Conservation (phyloP, 2,329 filamentous ascomycete species). For the Trichoderma arundinaceum region DNA sequence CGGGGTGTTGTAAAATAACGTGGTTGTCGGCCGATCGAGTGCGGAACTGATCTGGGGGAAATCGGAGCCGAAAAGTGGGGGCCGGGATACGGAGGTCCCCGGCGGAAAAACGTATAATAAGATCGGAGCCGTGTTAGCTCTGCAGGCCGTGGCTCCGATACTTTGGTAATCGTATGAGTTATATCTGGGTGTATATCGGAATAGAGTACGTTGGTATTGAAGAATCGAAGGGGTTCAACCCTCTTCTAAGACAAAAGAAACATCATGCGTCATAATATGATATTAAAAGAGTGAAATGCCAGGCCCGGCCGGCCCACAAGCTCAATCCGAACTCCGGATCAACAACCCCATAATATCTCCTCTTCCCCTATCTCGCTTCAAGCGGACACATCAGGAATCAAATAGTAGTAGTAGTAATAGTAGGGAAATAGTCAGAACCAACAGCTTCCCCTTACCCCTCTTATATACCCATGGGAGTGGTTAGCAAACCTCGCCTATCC, state of each 20-base stretch:
- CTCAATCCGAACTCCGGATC: conserved; percentile 1
- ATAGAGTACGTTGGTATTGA: background rate
- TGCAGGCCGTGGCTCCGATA: background rate
- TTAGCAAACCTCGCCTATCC: background rate
- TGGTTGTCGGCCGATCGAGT: conserved; percentile 23
- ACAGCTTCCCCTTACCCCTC: background rate
- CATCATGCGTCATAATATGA: background rate
- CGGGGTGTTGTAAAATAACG: background rate
- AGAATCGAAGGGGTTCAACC: background rate
- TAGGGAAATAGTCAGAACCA: background rate
- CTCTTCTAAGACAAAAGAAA: background rate
- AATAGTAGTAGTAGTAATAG: background rate
- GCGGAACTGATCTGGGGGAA: background rate
- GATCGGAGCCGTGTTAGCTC: background rate
- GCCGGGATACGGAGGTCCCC: conserved; percentile 13
- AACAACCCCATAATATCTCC: background rate
- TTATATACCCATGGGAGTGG: conserved; percentile 4
- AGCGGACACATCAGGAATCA: background rate
- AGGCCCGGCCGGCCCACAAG: conserved; percentile 1
- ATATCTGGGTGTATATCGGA: background rate
- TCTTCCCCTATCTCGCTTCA: background rate
- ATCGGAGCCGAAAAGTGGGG: conserved; percentile 25
- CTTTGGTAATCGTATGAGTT: background rate
- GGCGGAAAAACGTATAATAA: conserved; percentile 25
- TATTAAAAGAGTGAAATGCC: conserved; percentile 7